phyloP scores from a whole-genome alignment of 306 rosid genomes.

The Vigna radiata region DNA sequence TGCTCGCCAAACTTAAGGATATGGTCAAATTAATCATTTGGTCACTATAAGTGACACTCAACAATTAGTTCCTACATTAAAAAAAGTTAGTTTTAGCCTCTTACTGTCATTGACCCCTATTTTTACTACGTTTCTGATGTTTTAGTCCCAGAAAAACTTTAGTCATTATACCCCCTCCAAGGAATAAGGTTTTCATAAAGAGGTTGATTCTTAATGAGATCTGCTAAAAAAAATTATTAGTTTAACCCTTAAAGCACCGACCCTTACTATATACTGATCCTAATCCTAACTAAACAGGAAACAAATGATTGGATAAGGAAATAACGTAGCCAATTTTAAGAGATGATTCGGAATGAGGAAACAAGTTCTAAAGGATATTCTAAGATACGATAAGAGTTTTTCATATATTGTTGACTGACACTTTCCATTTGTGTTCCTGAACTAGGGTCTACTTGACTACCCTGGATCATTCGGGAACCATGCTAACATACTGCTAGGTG shows the following conservation, averaged over 20 bases:
- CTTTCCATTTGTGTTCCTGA: neutral
- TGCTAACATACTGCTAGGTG: slow-evolving; percentile 4
- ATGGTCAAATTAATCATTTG: neutral
- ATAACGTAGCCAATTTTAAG: neutral
- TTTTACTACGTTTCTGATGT: neutral
- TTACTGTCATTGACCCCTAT: too few relatives aligned
- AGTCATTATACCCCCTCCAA: neutral
- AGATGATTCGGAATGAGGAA: neutral
- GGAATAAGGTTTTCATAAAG: neutral
- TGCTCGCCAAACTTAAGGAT: neutral
- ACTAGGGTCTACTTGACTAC: slow-evolving; percentile 17
- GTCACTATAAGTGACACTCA: neutral
- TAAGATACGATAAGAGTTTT: neutral
- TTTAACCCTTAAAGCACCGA: neutral
- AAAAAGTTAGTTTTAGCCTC: neutral
- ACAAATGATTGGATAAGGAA: neutral
- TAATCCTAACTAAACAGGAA: neutral
- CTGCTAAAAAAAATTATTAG: neutral
- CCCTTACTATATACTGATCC: neutral
- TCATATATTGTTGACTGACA: neutral
- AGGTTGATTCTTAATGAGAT: neutral
- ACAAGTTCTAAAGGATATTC: neutral
- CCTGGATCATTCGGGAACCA: neutral
- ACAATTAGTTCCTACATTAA: neutral
- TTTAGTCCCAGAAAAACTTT: slow-evolving; percentile 4